These are phyloP conservation scores for Cercospora sojina DNA, from an alignment of 2,329 filamentous ascomycete species.

Conservation along the genomic window DNA sequence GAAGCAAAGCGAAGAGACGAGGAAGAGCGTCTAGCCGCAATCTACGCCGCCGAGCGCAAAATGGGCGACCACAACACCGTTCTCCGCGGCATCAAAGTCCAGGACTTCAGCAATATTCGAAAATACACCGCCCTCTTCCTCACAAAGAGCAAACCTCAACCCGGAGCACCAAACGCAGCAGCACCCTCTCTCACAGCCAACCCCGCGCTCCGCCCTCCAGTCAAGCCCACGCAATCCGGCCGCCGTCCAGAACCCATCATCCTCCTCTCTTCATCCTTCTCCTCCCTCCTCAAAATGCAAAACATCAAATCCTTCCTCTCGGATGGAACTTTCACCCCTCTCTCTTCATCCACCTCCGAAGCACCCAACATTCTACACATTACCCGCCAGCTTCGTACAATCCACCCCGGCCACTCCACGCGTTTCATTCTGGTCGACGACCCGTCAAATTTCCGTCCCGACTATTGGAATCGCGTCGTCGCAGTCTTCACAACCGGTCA, in stretches of 20 bases:
- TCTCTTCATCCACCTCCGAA: constrained; percentile 61
- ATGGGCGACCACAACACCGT: constrained; percentile 92
- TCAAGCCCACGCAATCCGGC: constrained; percentile 39
- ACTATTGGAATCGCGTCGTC: constrained; percentile 94
- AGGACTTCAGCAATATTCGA: constrained; percentile 94
- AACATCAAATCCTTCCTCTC: constrained; percentile 96
- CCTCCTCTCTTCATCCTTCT: constrained; percentile 91
- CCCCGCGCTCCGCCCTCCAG: constrained; percentile 39
- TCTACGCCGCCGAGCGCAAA: constrained; percentile 86
- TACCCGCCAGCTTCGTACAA: constrained; percentile 68
- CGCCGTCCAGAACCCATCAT: constrained; percentile 80
- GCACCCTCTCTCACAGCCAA: constrained; percentile 44
- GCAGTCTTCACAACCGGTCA: constrained; percentile 97
- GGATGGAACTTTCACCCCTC: constrained; percentile 74
- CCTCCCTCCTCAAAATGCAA: constrained; percentile 87
- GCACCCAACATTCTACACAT: constrained; percentile 79
- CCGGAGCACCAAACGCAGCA: constrained; percentile 39
- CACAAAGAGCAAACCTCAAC: constrained; percentile 55
- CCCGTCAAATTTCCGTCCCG: constrained; percentile 91
- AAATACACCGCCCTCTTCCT: constrained; percentile 52
- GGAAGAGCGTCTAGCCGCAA: constrained; percentile 79
- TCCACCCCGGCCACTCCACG: constrained; percentile 70
- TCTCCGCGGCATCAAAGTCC: constrained; percentile 75
- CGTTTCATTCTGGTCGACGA: constrained; percentile 95
- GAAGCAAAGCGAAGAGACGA: constrained; percentile 59